These are phyloP conservation scores for Cercospora sesami DNA, from an alignment of 2,329 filamentous ascomycete species.

Conservation along the genomic window DNA sequence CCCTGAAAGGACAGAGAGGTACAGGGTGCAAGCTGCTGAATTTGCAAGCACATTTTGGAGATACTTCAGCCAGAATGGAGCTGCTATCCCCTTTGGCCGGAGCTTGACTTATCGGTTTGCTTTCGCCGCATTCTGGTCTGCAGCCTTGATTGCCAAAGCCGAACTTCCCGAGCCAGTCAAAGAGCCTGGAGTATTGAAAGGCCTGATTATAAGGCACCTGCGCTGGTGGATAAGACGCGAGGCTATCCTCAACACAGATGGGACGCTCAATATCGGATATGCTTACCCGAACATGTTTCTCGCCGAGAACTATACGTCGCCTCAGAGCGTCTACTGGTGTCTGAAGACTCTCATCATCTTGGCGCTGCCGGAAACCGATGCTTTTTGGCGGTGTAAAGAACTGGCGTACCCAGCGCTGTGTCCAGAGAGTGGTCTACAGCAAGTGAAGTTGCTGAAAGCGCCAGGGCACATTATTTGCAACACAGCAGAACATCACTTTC, in stretches of 20 bases:
- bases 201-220: too few relatives aligned
- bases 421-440: neutral
- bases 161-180: neutral
- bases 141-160: neutral
- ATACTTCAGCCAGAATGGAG: neutral
- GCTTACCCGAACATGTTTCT: neutral
- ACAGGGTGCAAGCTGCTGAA: neutral
- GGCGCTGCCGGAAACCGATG: neutral
- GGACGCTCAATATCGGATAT: neutral
- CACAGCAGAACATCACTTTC: neutral
- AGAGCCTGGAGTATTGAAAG: too few relatives aligned
- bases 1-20: neutral
- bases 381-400: neutral
- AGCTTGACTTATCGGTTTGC: neutral
- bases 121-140: neutral
- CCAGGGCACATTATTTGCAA: neutral
- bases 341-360: neutral
- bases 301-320: neutral
- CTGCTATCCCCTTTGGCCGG: neutral
- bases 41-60: neutral
- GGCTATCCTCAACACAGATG: neutral
- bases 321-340: neutral
- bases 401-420: neutral
- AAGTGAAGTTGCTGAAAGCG: neutral
- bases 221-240: too few relatives aligned